Evolutionary conservation across 2,329 filamentous ascomycete species (phyloP).

Genomic region (Aspergillus sp.): DNA sequence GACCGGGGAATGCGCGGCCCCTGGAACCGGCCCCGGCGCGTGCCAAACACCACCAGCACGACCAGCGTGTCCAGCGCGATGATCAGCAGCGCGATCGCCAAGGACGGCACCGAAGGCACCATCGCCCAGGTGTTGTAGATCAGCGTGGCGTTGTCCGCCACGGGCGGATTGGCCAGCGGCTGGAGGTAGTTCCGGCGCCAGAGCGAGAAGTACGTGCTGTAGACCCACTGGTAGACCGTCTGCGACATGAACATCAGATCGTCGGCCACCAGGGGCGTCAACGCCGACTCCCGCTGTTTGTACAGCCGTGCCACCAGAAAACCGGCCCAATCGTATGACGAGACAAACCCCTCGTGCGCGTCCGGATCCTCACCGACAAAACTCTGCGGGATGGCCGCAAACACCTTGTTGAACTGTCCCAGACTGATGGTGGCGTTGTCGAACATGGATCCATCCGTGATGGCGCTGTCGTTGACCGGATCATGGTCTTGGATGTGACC

Average conservation of each 20-base stretch:
- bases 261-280: constrained; percentile 24
- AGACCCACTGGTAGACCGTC: constrained; percentile 36
- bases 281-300: constrained; percentile 22
- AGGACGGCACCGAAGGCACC: constrained; percentile 29
- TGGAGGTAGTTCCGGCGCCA: constrained; percentile 34
- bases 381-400: constrained; percentile 34
- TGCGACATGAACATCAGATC: constrained; percentile 26
- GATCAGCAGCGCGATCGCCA: constrained; percentile 28
- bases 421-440: constrained; percentile 34
- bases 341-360: constrained; percentile 25
- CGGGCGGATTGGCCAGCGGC: constrained; percentile 17
- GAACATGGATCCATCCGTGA: constrained; percentile 28
- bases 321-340: constrained; percentile 37
- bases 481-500: constrained; percentile 26
- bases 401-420: constrained; percentile 37
- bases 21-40: constrained; percentile 32
- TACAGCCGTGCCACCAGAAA: constrained; percentile 35
- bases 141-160: constrained; percentile 26
- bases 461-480: constrained; percentile 17
- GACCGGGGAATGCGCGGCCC: constrained; percentile 35
- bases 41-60: constrained; percentile 33
- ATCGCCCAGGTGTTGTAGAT: constrained; percentile 33
- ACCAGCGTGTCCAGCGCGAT: constrained; percentile 33
- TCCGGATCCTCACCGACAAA: constrained; percentile 27
- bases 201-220: constrained; percentile 36